Evolutionary conservation across 1,284 basidiomycete genomes (phyloP), one percentile per base, ranked within the genome.

Genomic region (Puccinia horiana): DNA sequence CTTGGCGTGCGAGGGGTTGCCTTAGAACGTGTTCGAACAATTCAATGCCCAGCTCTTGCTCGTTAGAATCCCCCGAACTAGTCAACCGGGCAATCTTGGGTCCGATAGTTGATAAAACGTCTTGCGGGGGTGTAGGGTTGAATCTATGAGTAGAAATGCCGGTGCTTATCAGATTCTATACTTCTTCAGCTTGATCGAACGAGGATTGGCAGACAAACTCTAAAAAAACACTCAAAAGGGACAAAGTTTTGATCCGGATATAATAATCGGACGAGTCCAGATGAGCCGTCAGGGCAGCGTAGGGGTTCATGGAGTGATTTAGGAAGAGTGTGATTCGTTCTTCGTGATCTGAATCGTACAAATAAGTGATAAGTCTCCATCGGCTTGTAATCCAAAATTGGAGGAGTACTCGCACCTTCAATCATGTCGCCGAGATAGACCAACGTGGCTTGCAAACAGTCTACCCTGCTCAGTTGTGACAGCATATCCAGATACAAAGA

Each of bases 361-460:
- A 69, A 20, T n/a, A 32, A 32, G 29, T 69, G 6, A 49, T 47
- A 29, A 65, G 76, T 61, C 40, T 29, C n/a, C 42, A 76, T 35
- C 12, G 26, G 4, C 16, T 26, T 23, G 29, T 11, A 44, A 44
- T 20, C 32, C 16, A 77, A 26, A 61, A 44, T 3, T n/a, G 44
- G 58, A 0, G 18, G 29, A 47, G 11, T 2, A 56, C 18, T 42
- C 76, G 6, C 37, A 80, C 94, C 94, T 84, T 91, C 87, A 58
- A 99, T 90, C 85, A 96, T 94, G 88, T 98, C 95, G 44, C 92
- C 93, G 84, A 98, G 93, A 84, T 95, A 90, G 63, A 96, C 93
- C 35, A 99, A 90, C 77, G 98, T 92, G 85, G 91, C 94, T 87
- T 97, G 95, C 88, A 98, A 93, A 5, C 95, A 96, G 87, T 99